Conservation (phyloP, 345 rosid genomes). For the Citrus medica region DNA sequence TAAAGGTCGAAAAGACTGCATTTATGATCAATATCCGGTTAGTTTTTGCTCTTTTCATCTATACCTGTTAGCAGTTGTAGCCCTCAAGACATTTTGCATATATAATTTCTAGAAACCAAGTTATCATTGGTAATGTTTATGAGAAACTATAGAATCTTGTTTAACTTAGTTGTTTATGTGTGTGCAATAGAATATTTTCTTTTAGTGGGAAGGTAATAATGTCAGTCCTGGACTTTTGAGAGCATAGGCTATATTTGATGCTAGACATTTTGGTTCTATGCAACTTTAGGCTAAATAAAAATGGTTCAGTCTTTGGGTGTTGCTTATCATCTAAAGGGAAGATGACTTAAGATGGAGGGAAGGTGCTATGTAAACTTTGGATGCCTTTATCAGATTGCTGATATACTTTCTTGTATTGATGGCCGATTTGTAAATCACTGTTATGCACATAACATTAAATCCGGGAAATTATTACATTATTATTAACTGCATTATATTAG, state of each 20-base stretch:
- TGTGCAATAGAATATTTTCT: not conserved
- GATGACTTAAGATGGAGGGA: not conserved
- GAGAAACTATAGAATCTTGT: not conserved
- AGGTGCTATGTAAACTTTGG: not conserved
- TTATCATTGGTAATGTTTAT: not conserved
- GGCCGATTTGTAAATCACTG: not conserved
- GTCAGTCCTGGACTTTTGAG: not conserved
- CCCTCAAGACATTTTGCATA: not conserved
- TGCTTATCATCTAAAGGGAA: not conserved
- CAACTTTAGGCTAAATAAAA: not conserved
- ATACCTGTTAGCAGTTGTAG: not conserved
- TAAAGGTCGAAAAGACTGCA: slow-evolving; percentile 83
- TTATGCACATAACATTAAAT: not conserved
- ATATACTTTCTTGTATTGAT: not conserved
- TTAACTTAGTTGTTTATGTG: not conserved
- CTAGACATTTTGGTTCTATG: not conserved
- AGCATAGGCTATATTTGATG: not conserved
- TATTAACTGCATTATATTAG: not conserved
- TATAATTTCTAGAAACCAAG: not conserved
- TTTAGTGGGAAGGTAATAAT: not conserved
- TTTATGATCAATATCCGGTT: slow-evolving; percentile 96
- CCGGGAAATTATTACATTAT: not conserved
- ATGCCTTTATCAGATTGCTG: not conserved
- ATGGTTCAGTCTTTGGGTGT: not conserved
- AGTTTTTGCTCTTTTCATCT: slow-evolving; percentile 28